phyloP scores from a whole-genome alignment of 2,329 filamentous ascomycete species.

The Calonectria pseudoreteaudii region DNA sequence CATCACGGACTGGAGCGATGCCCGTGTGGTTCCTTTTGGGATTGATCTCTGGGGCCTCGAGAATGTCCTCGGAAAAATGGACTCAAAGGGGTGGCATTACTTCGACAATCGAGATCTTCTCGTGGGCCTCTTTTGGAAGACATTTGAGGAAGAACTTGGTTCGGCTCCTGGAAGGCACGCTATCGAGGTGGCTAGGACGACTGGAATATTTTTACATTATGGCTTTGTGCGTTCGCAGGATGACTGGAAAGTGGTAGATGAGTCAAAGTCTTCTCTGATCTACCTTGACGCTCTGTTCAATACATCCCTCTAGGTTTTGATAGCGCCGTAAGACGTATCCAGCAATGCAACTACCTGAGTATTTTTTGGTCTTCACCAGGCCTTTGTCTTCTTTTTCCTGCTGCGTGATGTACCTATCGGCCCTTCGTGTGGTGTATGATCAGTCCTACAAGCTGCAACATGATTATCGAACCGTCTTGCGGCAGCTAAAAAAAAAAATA shows the following conservation, averaged over 20 bases:
- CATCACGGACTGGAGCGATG: conserved; percentile 1
- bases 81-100: conserved; percentile 7
- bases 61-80: conserved; percentile 10
- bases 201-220: background rate
- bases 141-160: background rate
- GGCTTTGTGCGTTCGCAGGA: background rate
- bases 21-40: background rate
- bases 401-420: background rate
- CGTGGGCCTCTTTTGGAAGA: conserved; percentile 7
- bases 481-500: background rate
- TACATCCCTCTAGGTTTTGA: background rate
- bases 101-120: background rate
- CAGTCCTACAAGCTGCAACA: background rate
- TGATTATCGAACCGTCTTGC: background rate
- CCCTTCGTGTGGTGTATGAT: background rate
- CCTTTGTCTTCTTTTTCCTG: background rate
- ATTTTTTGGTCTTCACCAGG: too few relatives aligned
- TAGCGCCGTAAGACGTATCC: background rate
- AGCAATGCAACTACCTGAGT: background rate
- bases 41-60: conserved; percentile 12
- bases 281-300: background rate
- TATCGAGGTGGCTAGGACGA: background rate
- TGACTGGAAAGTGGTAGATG: background rate
- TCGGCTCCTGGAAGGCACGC: background rate
- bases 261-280: background rate